phyloP scores from a whole-genome alignment of 2,329 filamentous ascomycete species.

The Ascochyta clinopodiicola region DNA sequence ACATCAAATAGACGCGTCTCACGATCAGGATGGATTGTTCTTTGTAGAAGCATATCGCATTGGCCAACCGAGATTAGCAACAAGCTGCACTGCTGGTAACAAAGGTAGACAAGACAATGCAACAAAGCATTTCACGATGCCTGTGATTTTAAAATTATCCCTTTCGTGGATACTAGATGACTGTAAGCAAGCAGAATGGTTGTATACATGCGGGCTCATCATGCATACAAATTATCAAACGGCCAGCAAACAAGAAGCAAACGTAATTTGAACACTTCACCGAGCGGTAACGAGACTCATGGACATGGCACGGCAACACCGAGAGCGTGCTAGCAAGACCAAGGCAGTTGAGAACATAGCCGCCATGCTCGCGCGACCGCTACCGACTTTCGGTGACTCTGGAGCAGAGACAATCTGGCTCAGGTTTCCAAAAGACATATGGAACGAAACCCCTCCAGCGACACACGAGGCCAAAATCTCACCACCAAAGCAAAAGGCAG shows the following conservation, averaged over 20 bases:
- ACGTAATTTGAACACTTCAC: not conserved
- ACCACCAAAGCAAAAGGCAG: not conserved
- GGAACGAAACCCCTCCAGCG: conserved; percentile 15
- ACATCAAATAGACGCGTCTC: not conserved
- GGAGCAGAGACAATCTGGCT: not conserved
- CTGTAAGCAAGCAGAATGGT: not conserved
- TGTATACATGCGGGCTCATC: not conserved
- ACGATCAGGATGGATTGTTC: not conserved
- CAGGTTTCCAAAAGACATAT: conserved; percentile 18
- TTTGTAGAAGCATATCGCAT: not conserved
- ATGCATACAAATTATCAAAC: conserved; percentile 6
- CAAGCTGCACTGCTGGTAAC: not conserved
- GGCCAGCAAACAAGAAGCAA: conserved; percentile 11
- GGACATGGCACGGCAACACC: conserved; percentile 2
- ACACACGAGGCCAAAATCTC: not conserved
- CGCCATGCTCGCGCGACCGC: not conserved
- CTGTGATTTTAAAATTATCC: not conserved
- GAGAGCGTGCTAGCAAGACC: conserved; percentile 5
- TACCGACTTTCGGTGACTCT: not conserved
- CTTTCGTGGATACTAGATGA: not conserved
- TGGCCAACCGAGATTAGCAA: not conserved
- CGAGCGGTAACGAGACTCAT: not conserved
- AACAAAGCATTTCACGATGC: not conserved
- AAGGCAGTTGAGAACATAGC: not conserved
- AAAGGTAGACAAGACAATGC: not conserved